Conservation (phyloP, 495 filamentous ascomycete species). For the Neurospora sp. region DNA sequence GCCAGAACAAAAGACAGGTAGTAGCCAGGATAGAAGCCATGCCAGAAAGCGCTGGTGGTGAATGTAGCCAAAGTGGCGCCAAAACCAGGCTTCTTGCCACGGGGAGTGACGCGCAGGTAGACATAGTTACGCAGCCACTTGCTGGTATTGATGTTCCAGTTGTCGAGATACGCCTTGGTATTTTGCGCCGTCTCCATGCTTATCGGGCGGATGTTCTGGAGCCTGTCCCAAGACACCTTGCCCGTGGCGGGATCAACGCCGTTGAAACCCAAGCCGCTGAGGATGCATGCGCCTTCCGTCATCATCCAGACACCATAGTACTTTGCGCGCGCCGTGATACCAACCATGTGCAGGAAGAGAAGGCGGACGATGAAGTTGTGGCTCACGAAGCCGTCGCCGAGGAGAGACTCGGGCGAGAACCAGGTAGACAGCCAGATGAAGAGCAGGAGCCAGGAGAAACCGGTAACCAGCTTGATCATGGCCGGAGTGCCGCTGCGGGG, state of each 20-base stretch:
- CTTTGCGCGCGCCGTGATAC: conserved; percentile 70
- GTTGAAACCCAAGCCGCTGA: conserved; percentile 89
- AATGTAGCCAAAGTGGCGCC: conserved; percentile 91
- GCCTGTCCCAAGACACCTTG: conserved; percentile 76
- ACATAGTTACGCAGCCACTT: conserved; percentile 94
- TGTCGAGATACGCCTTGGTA: conserved; percentile 73
- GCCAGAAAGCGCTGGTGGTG: conserved; percentile 89
- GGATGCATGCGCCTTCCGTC: conserved; percentile 89
- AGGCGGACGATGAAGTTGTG: conserved; percentile 63
- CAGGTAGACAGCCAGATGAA: conserved; percentile 71
- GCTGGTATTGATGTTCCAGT: conserved; percentile 99
- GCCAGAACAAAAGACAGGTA: conserved; percentile 86
- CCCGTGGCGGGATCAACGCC: conserved; percentile 77
- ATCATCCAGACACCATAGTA: conserved; percentile 95
- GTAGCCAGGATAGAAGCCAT: conserved; percentile 95
- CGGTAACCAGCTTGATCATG: conserved; percentile 58
- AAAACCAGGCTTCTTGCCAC: conserved; percentile 94
- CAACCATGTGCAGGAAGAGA: conserved; percentile 71
- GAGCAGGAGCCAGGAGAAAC: conserved; percentile 65
- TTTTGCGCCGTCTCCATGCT: conserved; percentile 85
- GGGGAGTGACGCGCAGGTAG: conserved; percentile 89
- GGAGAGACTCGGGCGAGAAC: conserved; percentile 48
- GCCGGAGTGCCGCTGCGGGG: conserved; percentile 85
- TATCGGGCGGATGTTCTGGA: conserved; percentile 79
- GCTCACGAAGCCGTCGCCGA: conserved; percentile 46